Base-by-base conservation (phyloP, 1,139 yeast genomes). In the Taphrina communis region DNA sequence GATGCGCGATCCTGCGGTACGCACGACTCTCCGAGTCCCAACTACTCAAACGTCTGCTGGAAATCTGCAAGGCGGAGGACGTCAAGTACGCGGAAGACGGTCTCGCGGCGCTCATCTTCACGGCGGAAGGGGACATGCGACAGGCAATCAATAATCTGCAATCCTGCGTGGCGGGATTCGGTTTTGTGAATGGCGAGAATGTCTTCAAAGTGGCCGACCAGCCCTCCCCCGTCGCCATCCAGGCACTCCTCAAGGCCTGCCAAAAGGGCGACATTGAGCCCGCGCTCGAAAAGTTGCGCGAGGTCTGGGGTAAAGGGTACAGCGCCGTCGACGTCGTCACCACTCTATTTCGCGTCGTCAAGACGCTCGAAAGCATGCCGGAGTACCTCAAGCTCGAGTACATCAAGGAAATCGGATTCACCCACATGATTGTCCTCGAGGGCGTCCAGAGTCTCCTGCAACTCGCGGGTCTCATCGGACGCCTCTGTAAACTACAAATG, bases 61-160 rank as follows among this genome's bases (percentile, higher is more conserved):
- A 91, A 75, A 85, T 94, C 35, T 84, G 88, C 60, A 83, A 87
- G 72, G 76, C 79, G 4, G 99, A 94, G 77, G 78, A 86, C 50
- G 90, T 93, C 17, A 82, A 91, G 75, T 90, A 86, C 77, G 86
- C 94, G 48, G 90, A 92, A 71, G 97, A 91, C 77, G 99, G 99
- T 0, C 80, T 94, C 52, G 93, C 92, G 74, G 99, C 99, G 0
- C 82, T 94, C 71, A 86, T 95, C n/a, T 94, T 94, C 80, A 89
- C 97, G 0, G 96, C 97, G 0, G 99, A 94, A 77, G 99, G 99
- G 70, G 99, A 94, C 77, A 94, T 95, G 99, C 85, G 99, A 79
- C 99, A 94, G 78, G 99, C 99, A 0, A 85, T 95, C 66, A 95
- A 95, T 76, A 94, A 94, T 77, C 78, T 94, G 70, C 99, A 94